These are phyloP conservation scores for Leptomonas seymouri DNA, from an alignment of 208 protist genomes.

Conservation along the genomic window DNA sequence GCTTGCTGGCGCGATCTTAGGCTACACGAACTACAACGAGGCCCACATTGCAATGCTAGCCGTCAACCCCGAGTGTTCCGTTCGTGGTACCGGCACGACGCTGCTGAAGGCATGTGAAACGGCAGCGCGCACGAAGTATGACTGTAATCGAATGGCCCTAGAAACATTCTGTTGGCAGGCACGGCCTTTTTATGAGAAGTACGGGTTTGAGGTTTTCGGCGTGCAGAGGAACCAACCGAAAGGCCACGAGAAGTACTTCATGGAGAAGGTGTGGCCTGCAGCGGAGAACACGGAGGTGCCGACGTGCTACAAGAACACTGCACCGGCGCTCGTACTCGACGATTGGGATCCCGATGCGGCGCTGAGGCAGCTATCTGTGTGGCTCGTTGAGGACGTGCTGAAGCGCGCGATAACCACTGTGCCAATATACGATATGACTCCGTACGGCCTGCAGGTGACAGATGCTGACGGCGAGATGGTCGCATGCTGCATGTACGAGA, in stretches of 20 bases:
- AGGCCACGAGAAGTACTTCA: slow-evolving; percentile 37
- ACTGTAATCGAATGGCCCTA: slow-evolving; percentile 34
- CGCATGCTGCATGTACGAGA: slow-evolving; percentile 35
- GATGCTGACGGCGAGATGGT: slow-evolving; percentile 7
- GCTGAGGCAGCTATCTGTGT: slow-evolving; percentile 12
- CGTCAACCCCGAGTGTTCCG: slow-evolving; percentile 15
- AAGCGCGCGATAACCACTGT: slow-evolving; percentile 11
- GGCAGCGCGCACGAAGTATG: slow-evolving; percentile 9
- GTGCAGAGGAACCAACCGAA: slow-evolving; percentile 34
- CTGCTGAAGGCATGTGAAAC: slow-evolving; percentile 30
- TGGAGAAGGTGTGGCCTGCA: slow-evolving; percentile 38
- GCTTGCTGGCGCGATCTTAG: slow-evolving; percentile 18
- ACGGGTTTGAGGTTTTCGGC: slow-evolving; percentile 39
- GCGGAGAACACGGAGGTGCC: slow-evolving; percentile 6
- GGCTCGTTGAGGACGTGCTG: slow-evolving; percentile 27
- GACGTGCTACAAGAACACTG: not conserved
- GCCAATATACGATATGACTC: slow-evolving; percentile 22
- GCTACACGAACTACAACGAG: slow-evolving; percentile 35
- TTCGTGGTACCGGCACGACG: slow-evolving; percentile 25
- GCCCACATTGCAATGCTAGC: slow-evolving; percentile 32
- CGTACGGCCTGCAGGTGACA: slow-evolving; percentile 20
- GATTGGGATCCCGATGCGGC: slow-evolving; percentile 8
- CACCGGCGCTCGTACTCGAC: slow-evolving; percentile 15
- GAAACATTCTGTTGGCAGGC: slow-evolving; percentile 62
- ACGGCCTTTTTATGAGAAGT: slow-evolving; percentile 45